Conservation (phyloP, 768 basidiomycete genomes). For the Agaricus bisporus region DNA sequence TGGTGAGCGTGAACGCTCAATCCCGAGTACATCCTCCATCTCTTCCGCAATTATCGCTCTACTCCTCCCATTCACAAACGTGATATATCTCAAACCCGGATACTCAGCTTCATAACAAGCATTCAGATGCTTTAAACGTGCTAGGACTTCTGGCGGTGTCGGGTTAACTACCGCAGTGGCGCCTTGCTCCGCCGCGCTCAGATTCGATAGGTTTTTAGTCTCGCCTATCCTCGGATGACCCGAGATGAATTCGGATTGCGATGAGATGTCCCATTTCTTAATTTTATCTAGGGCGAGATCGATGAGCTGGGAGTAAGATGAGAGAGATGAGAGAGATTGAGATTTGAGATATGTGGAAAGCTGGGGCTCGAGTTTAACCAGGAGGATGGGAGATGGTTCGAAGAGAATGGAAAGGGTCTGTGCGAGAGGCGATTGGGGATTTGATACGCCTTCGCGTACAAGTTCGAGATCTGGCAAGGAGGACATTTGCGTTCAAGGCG, state of each 20-base stretch:
- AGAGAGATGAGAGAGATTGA: conserved; percentile 25
- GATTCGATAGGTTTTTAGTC: conserved; percentile 60
- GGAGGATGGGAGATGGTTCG: conserved; percentile 61
- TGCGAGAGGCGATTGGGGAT: conserved; percentile 31
- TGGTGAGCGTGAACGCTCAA: conserved; percentile 44
- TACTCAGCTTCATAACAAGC: conserved; percentile 68
- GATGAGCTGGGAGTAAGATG: conserved; percentile 52
- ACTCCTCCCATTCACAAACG: conserved; percentile 84
- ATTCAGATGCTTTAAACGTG: conserved; percentile 70
- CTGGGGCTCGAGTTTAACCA: conserved; percentile 46
- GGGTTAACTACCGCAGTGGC: conserved; percentile 30
- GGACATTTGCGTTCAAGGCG: conserved; percentile 17
- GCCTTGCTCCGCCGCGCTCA: conserved; percentile 81
- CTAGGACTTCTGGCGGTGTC: conserved; percentile 71
- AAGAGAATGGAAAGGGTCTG: conserved; percentile 34
- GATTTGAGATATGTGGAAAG: conserved; percentile 29
- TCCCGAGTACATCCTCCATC: conserved; percentile 63
- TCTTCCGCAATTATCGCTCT: conserved; percentile 68
- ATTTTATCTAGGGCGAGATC: conserved; percentile 45
- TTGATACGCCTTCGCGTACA: conserved; percentile 25
- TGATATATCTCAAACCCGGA: conserved; percentile 80
- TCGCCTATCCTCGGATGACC: conserved; percentile 92
- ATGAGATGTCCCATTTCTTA: conserved; percentile 41
- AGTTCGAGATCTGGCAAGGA: conserved; percentile 27
- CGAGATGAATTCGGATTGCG: conserved; percentile 60